A percentile compares a stretch with the other conserved stretches of the same genome.
Evolutionary conservation across 2,329 filamentous ascomycete species (phyloP).

Genomic region (Clarireedia sp.): DNA sequence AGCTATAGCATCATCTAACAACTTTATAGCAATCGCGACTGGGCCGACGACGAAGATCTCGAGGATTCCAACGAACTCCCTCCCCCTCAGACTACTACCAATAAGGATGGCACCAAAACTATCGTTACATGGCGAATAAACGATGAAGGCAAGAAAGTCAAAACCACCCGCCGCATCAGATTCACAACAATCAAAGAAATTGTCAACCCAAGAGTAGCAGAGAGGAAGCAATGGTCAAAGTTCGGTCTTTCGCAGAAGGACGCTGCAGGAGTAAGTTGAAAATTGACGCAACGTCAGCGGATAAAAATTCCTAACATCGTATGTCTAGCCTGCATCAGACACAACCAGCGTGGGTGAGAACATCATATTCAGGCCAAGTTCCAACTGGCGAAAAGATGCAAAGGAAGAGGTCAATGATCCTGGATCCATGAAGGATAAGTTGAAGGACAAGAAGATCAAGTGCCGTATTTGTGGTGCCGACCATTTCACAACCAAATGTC

Average conservation of each 20-base stretch:
- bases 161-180: slow-evolving; percentile 92
- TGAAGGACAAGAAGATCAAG: slow-evolving; percentile 99
- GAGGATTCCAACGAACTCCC: slow-evolving; percentile 62
- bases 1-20: slow-evolving; percentile 15
- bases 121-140: slow-evolving; percentile 84
- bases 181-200: slow-evolving; percentile 85
- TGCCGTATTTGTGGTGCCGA: slow-evolving; percentile 98
- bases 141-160: slow-evolving; percentile 91
- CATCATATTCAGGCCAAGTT: slow-evolving; percentile 88
- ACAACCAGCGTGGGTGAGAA: slow-evolving; percentile 57
- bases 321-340: slow-evolving; percentile 10
- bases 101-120: slow-evolving; percentile 98
- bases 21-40: slow-evolving; percentile 48
- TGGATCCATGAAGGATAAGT: slow-evolving; percentile 67
- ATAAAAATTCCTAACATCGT: neutral
- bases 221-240: slow-evolving; percentile 87
- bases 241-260: slow-evolving; percentile 89
- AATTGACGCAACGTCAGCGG: neutral
- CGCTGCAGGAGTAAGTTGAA: slow-evolving; percentile 47
- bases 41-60: slow-evolving; percentile 87
- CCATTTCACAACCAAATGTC: slow-evolving; percentile 98
- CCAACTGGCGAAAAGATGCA: slow-evolving; percentile 88
- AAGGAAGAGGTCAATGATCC: slow-evolving; percentile 74
- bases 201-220: slow-evolving; percentile 93
- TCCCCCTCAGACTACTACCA: slow-evolving; percentile 78